Evolutionary conservation across 768 basidiomycete species (phyloP).

Genomic region (Suillus decipiens): DNA sequence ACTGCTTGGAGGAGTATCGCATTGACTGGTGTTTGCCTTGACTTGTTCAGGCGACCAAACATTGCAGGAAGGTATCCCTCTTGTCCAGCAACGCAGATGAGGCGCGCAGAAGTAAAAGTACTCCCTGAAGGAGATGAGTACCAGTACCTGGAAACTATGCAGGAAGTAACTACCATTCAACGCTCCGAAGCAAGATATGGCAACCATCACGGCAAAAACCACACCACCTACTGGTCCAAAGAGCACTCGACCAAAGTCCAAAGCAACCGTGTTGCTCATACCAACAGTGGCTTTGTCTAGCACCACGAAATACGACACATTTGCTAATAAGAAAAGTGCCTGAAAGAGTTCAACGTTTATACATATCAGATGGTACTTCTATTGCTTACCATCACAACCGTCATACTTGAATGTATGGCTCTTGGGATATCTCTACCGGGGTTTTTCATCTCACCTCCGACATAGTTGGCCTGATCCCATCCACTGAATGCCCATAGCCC

Average conservation of each 20-base stretch:
- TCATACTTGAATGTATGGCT: conserved; percentile 91
- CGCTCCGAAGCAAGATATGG: conserved; percentile 94
- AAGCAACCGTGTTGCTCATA: conserved; percentile 82
- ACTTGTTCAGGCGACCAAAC: conserved; percentile 76
- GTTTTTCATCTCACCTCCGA: conserved; percentile 84
- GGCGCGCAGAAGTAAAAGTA: conserved; percentile 75
- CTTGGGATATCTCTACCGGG: conserved; percentile 86
- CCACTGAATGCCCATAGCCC: conserved; percentile 96
- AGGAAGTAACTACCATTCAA: conserved; percentile 65
- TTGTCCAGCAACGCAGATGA: conserved; percentile 87
- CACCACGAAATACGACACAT: conserved; percentile 90
- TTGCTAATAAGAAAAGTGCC: conserved; percentile 78
- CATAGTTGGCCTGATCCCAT: conserved; percentile 93
- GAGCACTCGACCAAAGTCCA: conserved; percentile 88
- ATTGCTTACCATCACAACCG: conserved; percentile 64
- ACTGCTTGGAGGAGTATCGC: conserved; percentile 79
- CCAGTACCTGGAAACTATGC: conserved; percentile 6
- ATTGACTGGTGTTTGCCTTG: conserved; percentile 83
- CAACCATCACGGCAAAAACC: conserved; percentile 88
- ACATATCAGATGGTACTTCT: conserved; percentile 1
- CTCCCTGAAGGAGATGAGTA: conserved; percentile 44
- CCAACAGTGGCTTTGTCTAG: conserved; percentile 78
- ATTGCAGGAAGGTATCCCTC: conserved; percentile 85
- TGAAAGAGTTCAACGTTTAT: conserved; percentile 29
- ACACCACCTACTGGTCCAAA: conserved; percentile 88